These are phyloP conservation scores for Cichorium intybus DNA, from an alignment of 140 eudicot species.

Conservation along the genomic window DNA sequence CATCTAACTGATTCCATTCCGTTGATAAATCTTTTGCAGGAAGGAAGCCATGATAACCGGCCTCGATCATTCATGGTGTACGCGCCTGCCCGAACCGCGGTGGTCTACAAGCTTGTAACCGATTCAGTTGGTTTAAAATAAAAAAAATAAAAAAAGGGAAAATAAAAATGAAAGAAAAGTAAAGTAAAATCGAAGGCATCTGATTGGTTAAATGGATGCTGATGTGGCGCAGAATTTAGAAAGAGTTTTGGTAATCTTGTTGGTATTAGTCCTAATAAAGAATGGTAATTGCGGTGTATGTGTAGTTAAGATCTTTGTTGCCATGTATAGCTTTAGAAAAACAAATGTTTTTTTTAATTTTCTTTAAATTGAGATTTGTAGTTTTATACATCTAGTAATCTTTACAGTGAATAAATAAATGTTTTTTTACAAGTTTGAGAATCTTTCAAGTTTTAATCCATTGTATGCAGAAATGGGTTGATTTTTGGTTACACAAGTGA, in stretches of 20 bases:
- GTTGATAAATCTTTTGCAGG: conserved; percentile 42
- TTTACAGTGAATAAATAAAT: conserved; percentile 27
- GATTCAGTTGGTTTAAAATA: conserved; percentile 33
- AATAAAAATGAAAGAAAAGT: conserved; percentile 13
- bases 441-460: too few species aligned
- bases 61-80: conserved; percentile 83
- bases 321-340: conserved; percentile 28
- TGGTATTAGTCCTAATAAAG: conserved; percentile 20
- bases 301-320: conserved; percentile 20
- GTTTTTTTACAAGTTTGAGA: neutral
- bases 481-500: too few species aligned
- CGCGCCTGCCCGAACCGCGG: conserved; percentile 85
- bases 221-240: neutral
- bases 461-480: too few species aligned
- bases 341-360: conserved; percentile 9
- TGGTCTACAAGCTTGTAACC: conserved; percentile 57
- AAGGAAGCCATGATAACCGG: conserved; percentile 60
- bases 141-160: neutral
- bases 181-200: neutral
- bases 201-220: conserved; percentile 4
- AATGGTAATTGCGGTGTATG: neutral
- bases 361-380: conserved; percentile 25
- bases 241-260: conserved; percentile 13
- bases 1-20: too few species aligned
- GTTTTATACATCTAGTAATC: conserved; percentile 18